These are phyloP conservation scores for Phyllachora maydis DNA, from an alignment of 2,329 filamentous ascomycete genomes.

Conservation along the genomic window DNA sequence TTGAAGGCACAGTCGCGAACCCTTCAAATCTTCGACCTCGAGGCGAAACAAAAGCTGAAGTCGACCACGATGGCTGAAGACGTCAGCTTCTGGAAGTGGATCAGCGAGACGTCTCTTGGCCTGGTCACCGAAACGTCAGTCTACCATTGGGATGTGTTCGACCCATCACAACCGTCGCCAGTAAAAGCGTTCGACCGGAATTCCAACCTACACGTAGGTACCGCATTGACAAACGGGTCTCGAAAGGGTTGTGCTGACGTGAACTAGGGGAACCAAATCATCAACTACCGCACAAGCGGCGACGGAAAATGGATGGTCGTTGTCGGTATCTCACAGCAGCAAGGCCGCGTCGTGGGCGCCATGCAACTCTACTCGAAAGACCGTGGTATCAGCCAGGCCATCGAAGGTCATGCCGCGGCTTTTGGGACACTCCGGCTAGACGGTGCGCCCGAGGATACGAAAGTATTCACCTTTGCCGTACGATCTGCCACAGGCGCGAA, in stretches of 20 bases:
- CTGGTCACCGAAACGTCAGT: conserved; percentile 80
- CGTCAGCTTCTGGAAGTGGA: conserved; percentile 99
- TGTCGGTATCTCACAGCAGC: conserved; percentile 84
- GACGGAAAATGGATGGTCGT: conserved; percentile 98
- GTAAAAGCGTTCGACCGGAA: conserved; percentile 92
- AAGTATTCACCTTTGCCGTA: conserved; percentile 92
- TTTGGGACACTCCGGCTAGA: conserved; percentile 83
- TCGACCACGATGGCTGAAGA: conserved; percentile 93
- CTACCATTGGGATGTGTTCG: conserved; percentile 96
- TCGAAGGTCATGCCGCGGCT: conserved; percentile 89
- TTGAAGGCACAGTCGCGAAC: conserved; percentile 91
- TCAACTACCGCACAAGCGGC: conserved; percentile 93
- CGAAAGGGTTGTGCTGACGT: conserved; percentile 3
- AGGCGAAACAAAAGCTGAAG: conserved; percentile 87
- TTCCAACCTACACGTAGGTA: conserved; percentile 60
- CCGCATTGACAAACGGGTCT: conserved; percentile 1
- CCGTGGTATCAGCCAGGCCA: conserved; percentile 89
- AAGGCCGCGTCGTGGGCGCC: conserved; percentile 81
- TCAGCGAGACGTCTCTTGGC: conserved; percentile 71
- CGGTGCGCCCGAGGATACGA: conserved; percentile 74
- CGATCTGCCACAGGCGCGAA: conserved; percentile 79
- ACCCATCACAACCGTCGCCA: conserved; percentile 56
- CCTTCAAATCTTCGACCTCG: conserved; percentile 92
- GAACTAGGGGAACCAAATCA: conserved; percentile 83
- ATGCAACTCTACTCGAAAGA: conserved; percentile 97